These are phyloP conservation scores for Diaporthe ilicicola DNA, from an alignment of 2,329 filamentous ascomycete genomes.

Conservation along the genomic window DNA sequence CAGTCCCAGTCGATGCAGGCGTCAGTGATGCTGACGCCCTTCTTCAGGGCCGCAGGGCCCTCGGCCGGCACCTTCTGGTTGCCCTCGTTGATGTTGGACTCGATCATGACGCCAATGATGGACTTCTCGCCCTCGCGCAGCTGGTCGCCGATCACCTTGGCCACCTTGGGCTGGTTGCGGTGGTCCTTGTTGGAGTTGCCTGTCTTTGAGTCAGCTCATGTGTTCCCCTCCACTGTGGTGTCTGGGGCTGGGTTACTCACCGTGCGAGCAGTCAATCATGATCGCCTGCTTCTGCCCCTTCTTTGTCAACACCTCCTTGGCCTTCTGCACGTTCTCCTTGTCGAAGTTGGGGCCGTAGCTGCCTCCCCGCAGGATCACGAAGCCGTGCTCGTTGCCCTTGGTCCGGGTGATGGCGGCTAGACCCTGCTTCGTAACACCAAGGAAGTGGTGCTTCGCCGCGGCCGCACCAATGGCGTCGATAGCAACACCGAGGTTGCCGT, in stretches of 20 bases:
- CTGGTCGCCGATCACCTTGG: slow-evolving; percentile 82
- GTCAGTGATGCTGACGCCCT: slow-evolving; percentile 94
- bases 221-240: neutral
- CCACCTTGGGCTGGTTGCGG: slow-evolving; percentile 95
- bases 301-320: slow-evolving; percentile 79
- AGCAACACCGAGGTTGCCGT: slow-evolving; percentile 88
- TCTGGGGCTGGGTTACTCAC: slow-evolving; percentile 54
- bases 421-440: slow-evolving; percentile 98
- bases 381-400: slow-evolving; percentile 94
- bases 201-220: slow-evolving; percentile 44
- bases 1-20: slow-evolving; percentile 95
- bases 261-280: slow-evolving; percentile 99
- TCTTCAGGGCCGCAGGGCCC: slow-evolving; percentile 80
- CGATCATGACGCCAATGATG: slow-evolving; percentile 98
- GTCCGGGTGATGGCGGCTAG: slow-evolving; percentile 95
- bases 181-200: slow-evolving; percentile 98
- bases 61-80: slow-evolving; percentile 89
- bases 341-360: slow-evolving; percentile 95
- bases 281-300: slow-evolving; percentile 89
- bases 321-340: slow-evolving; percentile 79
- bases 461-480: slow-evolving; percentile 95
- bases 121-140: slow-evolving; percentile 85
- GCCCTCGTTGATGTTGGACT: slow-evolving; percentile 94
- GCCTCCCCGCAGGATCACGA: slow-evolving; percentile 93
- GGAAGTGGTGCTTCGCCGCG: slow-evolving; percentile 91